phyloP scores from a whole-genome alignment of 2,329 filamentous ascomycete genomes.

The Colletotrichum paranaense region DNA sequence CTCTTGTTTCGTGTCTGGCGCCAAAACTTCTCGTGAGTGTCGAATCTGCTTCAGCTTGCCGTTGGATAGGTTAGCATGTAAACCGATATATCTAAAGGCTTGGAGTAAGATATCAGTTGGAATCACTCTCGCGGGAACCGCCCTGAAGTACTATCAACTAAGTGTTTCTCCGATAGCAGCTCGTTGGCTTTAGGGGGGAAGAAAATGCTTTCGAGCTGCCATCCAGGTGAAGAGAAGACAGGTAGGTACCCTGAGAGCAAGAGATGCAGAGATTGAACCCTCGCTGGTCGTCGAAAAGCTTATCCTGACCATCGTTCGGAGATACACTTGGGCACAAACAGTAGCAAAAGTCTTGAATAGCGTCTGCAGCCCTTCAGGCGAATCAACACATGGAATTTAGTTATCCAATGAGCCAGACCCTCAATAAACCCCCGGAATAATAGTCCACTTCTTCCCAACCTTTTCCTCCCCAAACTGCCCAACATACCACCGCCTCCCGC shows the following conservation, averaged over 20 bases:
- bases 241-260: too few species aligned
- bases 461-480: slow-evolving; percentile 88
- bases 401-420: not conserved
- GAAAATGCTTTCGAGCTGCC: not conserved
- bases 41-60: not conserved
- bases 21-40: not conserved
- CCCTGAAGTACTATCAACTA: not conserved
- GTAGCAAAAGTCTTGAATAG: not conserved
- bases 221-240: not conserved
- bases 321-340: too few species aligned
- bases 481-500: slow-evolving; percentile 87
- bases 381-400: not conserved
- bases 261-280: too few species aligned
- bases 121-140: not conserved
- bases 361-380: not conserved
- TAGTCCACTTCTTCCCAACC: slow-evolving; percentile 79
- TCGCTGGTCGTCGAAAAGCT: too few species aligned
- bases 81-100: not conserved
- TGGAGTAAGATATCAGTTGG: not conserved
- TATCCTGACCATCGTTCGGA: too few species aligned
- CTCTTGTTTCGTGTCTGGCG: not conserved
- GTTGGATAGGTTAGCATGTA: not conserved
- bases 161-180: not conserved
- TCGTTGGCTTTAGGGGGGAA: not conserved
- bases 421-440: slow-evolving; percentile 66